These are phyloP conservation scores for Saccharomyces kudriavzevii DNA, from an alignment of 805 yeast genomes.

Conservation along the genomic window DNA sequence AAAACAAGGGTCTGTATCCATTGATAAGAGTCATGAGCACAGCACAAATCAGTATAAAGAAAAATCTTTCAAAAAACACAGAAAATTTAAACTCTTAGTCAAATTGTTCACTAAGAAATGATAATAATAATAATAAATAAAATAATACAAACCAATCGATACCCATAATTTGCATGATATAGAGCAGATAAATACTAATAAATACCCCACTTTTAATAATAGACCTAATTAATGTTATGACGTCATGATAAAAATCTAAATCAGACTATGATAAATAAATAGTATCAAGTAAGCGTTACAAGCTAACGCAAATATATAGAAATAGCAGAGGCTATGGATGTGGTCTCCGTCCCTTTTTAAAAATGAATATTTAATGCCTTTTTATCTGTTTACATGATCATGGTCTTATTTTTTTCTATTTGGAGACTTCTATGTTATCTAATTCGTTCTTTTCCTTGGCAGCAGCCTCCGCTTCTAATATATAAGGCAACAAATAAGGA, in stretches of 20 bases:
- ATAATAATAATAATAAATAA: not conserved
- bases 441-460: slow-evolving; percentile 79
- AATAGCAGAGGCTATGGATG: not conserved
- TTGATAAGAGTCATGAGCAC: not conserved
- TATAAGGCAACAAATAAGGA: slow-evolving; percentile 78
- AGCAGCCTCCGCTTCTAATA: slow-evolving; percentile 92
- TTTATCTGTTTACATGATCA: not conserved
- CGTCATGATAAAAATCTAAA: slow-evolving; percentile 20
- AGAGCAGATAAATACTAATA: not conserved
- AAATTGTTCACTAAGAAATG: not conserved
- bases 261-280: slow-evolving; percentile 29
- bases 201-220: not conserved
- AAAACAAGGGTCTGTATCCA: not conserved
- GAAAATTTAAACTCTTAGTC: not conserved
- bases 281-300: not conserved
- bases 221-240: not conserved
- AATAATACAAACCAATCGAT: not conserved
- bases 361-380: not conserved
- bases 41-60: not conserved
- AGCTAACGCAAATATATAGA: not conserved
- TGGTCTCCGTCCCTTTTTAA: not conserved
- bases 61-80: not conserved
- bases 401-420: slow-evolving; percentile 5
- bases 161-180: not conserved
- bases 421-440: slow-evolving; percentile 56